Base-by-base conservation (phyloP, 768 basidiomycete species). In the Fomitopsis serialis region DNA sequence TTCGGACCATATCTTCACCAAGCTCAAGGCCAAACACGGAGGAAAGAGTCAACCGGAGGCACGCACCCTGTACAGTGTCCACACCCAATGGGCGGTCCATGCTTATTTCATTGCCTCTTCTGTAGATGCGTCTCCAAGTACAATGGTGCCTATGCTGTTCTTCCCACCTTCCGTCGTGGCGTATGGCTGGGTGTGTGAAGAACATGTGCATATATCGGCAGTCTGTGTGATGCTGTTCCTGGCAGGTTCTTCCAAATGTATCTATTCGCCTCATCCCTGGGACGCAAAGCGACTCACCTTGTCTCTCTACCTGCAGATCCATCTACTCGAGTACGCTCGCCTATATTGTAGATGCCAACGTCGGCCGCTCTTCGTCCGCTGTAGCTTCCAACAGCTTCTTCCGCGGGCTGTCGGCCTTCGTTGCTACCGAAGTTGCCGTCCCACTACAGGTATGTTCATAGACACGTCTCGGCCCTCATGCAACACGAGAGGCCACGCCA, bases 331-430 rank as follows among this genome's bases (percentile, higher is more conserved):
- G 82, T 47, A 85, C 87, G 0, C 69, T 95, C 27, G 87, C 92
- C 0, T 95, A 93, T 61, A 75, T 94, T 32, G 90, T 94, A 15
- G 92, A 97, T 60, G 82, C 90, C 4, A 97, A 95, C 64, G 73
- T 76, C 6, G 93, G 92, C 9, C 79, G 88, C 25, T 89, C 89
- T 2, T 82, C 86, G 3, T 81, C 81, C 2, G 90, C 88, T 1
- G 79, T 82, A 7, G 90, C 92, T 0, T 70, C 78, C 25, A 95
- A 95, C 66, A 88, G 86, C 53, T 78, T 78, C 27, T 87, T 87
- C 66, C 79, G 92, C 46, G 90, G 92, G 0, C 42, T 77, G 3
- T 69, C 77, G 15, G 91, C 85, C 2, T 87, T 87, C 64, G 62
- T 87, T 17, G 80, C 82, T 1, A 81, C 81, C 1, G 87, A 93